Conservation (phyloP, 164 flowering plant species). For the Chloranthus sessilifolius region DNA sequence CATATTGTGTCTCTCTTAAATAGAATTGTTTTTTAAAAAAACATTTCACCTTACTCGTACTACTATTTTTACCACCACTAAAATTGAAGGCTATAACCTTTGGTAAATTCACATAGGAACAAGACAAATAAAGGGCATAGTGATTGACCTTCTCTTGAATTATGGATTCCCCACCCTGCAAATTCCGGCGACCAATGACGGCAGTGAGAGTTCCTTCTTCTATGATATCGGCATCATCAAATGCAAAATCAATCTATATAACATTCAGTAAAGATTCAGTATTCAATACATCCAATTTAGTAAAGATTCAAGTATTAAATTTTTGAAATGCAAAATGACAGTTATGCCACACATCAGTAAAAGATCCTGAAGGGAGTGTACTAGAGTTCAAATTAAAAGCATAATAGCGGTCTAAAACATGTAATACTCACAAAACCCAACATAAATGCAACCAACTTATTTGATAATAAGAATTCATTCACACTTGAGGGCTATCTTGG, state of each 20-base stretch:
- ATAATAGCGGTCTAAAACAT: constrained; percentile 3
- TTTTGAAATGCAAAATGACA: not conserved
- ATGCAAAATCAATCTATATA: constrained; percentile 63
- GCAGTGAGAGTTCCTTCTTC: constrained; percentile 60
- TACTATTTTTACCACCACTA: too few species aligned
- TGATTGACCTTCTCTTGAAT: constrained; percentile 49
- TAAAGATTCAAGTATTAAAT: not conserved
- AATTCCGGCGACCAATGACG: constrained; percentile 47
- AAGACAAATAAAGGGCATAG: not conserved
- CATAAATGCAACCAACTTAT: constrained; percentile 18
- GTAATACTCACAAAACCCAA: constrained; percentile 19
- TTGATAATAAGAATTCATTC: constrained; percentile 17
- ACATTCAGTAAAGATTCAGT: constrained; percentile 1
- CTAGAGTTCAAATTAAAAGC: constrained; percentile 1
- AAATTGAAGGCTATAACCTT: too few species aligned
- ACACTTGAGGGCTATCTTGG: constrained; percentile 41
- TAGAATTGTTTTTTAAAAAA: too few species aligned
- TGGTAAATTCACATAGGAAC: not conserved
- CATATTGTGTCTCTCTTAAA: too few species aligned
- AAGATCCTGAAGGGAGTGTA: not conserved
- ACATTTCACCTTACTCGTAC: too few species aligned
- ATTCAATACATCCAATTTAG: not conserved
- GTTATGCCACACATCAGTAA: not conserved
- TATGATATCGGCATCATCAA: constrained; percentile 60
- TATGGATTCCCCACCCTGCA: constrained; percentile 43